Conservation (phyloP, 2,329 filamentous ascomycete genomes). For the Penicillium sp. region DNA sequence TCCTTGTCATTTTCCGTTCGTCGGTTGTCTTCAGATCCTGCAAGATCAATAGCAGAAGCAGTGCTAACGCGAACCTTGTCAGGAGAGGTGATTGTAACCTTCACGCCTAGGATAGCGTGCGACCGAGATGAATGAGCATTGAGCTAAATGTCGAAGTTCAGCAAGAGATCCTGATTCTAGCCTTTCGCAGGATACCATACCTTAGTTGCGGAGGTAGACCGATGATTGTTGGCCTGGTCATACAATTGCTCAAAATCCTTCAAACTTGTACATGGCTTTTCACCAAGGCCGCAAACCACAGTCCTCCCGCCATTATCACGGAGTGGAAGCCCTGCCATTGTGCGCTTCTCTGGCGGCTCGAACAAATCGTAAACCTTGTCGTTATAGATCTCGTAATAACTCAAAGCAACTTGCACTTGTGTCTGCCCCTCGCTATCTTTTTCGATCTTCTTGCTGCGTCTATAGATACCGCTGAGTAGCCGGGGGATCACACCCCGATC, state of each 20-base stretch:
- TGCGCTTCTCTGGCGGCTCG: constrained; percentile 82
- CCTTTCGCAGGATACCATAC: constrained; percentile 29
- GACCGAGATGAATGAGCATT: constrained; percentile 88
- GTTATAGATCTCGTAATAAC: constrained; percentile 97
- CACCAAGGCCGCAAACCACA: constrained; percentile 79
- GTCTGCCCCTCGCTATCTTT: constrained; percentile 74
- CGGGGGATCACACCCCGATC: constrained; percentile 87
- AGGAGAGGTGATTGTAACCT: constrained; percentile 73
- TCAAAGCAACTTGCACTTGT: constrained; percentile 70
- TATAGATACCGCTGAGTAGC: constrained; percentile 79
- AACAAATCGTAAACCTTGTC: constrained; percentile 93
- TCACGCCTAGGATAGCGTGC: constrained; percentile 88
- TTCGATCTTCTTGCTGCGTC: constrained; percentile 77
- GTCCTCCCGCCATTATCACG: constrained; percentile 86
- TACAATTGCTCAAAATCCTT: constrained; percentile 90
- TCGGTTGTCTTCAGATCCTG: constrained; percentile 92
- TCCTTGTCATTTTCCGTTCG: constrained; percentile 92
- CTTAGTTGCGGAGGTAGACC: constrained; percentile 86
- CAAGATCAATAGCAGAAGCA: constrained; percentile 89
- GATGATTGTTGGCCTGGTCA: constrained; percentile 86
- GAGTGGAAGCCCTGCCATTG: constrained; percentile 73
- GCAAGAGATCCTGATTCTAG: constrained; percentile 12
- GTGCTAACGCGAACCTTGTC: constrained; percentile 72
- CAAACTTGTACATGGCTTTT: constrained; percentile 75
- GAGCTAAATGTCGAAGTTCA: constrained; percentile 50